Conservation (phyloP, 2,329 filamentous ascomycete species). For the Cladophialophora bantiana region DNA sequence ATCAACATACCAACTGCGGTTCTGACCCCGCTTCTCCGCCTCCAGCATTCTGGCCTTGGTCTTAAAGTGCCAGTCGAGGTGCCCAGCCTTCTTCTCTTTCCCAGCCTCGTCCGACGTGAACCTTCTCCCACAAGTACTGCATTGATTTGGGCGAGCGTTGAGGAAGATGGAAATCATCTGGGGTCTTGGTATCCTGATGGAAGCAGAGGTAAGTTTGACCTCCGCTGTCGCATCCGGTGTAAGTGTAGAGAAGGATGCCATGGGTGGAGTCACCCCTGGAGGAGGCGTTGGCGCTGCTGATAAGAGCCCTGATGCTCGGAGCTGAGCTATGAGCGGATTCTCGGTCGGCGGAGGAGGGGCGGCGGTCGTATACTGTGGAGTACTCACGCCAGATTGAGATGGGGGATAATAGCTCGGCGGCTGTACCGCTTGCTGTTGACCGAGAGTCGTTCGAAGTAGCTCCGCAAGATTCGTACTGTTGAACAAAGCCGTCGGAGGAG, state of each 20-base stretch:
- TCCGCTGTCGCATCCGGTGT: conserved; percentile 45
- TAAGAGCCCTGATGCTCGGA: conserved; percentile 73
- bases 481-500: conserved; percentile 44
- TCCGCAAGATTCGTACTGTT: conserved; percentile 54
- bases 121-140: conserved; percentile 87
- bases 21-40: conserved; percentile 82
- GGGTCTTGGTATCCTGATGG: conserved; percentile 79
- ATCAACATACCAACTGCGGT: conserved; percentile 93
- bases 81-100: conserved; percentile 82
- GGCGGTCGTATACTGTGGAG: conserved; percentile 34
- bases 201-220: conserved; percentile 65
- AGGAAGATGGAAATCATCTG: conserved; percentile 78
- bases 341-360: conserved; percentile 53
- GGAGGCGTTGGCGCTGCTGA: conserved; percentile 54
- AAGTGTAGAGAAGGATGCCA: conserved; percentile 32
- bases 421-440: conserved; percentile 56
- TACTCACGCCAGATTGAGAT: conserved; percentile 23
- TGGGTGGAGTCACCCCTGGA: conserved; percentile 49
- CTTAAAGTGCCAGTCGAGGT: conserved; percentile 98
- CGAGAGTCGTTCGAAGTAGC: conserved; percentile 53
- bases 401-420: conserved; percentile 27
- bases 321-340: conserved; percentile 69
- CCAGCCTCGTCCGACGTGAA: conserved; percentile 81
- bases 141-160: conserved; percentile 82
- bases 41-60: conserved; percentile 90